Conservation (phyloP, 1,284 basidiomycete genomes). For the Ganoderma boninense region DNA sequence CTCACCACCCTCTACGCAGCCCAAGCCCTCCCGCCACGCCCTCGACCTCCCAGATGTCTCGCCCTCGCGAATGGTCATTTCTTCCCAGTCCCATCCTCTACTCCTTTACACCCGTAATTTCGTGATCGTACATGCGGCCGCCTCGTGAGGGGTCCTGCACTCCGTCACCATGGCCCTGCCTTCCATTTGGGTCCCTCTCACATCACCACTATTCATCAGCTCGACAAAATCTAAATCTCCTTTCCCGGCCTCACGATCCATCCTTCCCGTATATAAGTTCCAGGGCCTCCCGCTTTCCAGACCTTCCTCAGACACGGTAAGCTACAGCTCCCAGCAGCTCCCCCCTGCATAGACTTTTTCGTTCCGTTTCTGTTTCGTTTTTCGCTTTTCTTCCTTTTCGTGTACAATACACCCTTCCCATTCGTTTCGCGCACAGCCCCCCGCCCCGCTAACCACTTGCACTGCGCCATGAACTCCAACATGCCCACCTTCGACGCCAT, state of each 20-base stretch:
- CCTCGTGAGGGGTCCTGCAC: constrained; percentile 20
- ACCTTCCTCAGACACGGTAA: constrained; percentile 24
- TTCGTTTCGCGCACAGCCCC: constrained; percentile 11
- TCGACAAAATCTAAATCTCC: neutral
- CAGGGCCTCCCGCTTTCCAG: constrained; percentile 21
- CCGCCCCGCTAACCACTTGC: constrained; percentile 9
- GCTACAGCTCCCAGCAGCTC: constrained; percentile 24
- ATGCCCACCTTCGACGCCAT: constrained; percentile 65
- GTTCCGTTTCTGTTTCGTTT: constrained; percentile 12
- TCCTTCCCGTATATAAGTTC: constrained; percentile 31
- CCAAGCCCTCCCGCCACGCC: constrained; percentile 7
- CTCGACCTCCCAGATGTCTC: constrained; percentile 9
- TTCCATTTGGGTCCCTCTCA: neutral
- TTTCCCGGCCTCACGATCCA: constrained; percentile 20
- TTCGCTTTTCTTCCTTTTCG: constrained; percentile 20
- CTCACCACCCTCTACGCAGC: constrained; percentile 4
- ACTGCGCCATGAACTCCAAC: constrained; percentile 58
- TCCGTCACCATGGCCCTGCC: constrained; percentile 18
- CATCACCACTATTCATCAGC: neutral
- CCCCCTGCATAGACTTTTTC: constrained; percentile 19
- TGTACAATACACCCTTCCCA: constrained; percentile 30
- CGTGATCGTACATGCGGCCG: constrained; percentile 25
- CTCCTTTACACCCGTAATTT: constrained; percentile 14
- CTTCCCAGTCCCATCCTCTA: constrained; percentile 13
- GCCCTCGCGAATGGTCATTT: constrained; percentile 4